These are phyloP conservation scores for Trichoderma arundinaceum DNA, from an alignment of 2,329 filamentous ascomycete genomes.

Conservation along the genomic window DNA sequence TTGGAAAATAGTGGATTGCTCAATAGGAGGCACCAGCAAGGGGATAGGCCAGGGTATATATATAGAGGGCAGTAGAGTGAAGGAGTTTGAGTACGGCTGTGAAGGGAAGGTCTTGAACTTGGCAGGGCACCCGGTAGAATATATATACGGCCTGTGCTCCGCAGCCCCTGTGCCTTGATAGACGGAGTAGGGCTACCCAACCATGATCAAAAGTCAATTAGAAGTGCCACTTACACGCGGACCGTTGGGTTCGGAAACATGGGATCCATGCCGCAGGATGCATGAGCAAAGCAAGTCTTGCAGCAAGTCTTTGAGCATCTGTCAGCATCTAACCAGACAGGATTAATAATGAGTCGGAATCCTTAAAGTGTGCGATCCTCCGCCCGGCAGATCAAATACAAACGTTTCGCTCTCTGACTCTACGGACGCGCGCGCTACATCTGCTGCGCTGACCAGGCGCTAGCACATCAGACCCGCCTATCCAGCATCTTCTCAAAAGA, in stretches of 20 bases:
- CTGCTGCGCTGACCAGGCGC: not conserved
- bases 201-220: not conserved
- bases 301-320: not conserved
- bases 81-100: too few relatives aligned
- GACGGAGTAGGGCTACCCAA: not conserved
- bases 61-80: too few relatives aligned
- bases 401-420: not conserved
- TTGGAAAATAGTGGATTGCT: too few relatives aligned
- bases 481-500: too few relatives aligned
- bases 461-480: not conserved
- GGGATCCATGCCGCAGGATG: not conserved
- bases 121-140: too few relatives aligned
- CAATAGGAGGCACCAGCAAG: too few relatives aligned
- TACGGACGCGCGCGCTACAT: slow-evolving; percentile 27
- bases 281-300: not conserved
- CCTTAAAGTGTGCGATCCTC: not conserved
- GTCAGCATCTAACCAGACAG: not conserved
- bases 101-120: too few relatives aligned
- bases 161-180: not conserved
- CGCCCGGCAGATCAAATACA: slow-evolving; percentile 1
- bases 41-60: too few relatives aligned
- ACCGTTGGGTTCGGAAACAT: not conserved
- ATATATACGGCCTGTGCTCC: not conserved
- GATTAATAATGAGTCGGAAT: slow-evolving; percentile 1
- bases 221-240: slow-evolving; percentile 10